Percentiles rank a stretch among this genome's conserved stretches.
phyloP scores from a whole-genome alignment of 2,329 filamentous ascomycete species.

The Trematosphaeria pertusa region DNA sequence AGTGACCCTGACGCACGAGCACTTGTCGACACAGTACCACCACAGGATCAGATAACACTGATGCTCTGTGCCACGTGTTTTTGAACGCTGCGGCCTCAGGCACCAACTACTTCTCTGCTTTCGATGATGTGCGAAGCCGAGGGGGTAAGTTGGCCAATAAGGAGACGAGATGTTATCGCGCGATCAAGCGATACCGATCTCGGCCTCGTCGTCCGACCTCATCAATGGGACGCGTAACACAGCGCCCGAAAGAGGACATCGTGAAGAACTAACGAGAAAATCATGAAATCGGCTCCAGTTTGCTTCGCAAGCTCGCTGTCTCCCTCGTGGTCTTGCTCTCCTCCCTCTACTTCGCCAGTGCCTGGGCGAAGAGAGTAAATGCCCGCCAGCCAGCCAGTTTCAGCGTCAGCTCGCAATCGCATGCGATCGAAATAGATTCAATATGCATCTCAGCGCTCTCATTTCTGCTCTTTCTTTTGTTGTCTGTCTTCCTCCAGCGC shows the following conservation, averaged over 20 bases:
- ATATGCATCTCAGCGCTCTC: constrained; percentile 18
- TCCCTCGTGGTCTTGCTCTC: background rate
- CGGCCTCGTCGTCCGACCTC: background rate
- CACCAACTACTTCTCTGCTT: too few species aligned
- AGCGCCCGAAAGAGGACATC: constrained; percentile 14
- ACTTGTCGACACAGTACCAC: too few species aligned
- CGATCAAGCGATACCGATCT: background rate
- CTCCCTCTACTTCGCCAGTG: background rate
- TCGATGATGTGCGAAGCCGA: too few species aligned
- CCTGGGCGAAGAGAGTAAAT: background rate
- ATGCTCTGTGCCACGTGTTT: too few species aligned
- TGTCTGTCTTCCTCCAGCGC: constrained; percentile 4
- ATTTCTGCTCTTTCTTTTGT: constrained; percentile 5
- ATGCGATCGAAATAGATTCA: too few species aligned
- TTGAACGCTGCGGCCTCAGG: too few species aligned
- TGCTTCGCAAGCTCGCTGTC: background rate
- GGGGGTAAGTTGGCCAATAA: constrained; percentile 5
- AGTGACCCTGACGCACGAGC: too few species aligned
- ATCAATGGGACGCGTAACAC: constrained; percentile 12
- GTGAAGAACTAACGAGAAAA: constrained; percentile 11
- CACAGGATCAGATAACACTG: too few species aligned
- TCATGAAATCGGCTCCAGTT: background rate
- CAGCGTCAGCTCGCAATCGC: background rate
- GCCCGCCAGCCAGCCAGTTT: background rate
- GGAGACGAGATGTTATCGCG: background rate